Conservation (phyloP, 768 basidiomycete genomes). For the Hericium alpestre region DNA sequence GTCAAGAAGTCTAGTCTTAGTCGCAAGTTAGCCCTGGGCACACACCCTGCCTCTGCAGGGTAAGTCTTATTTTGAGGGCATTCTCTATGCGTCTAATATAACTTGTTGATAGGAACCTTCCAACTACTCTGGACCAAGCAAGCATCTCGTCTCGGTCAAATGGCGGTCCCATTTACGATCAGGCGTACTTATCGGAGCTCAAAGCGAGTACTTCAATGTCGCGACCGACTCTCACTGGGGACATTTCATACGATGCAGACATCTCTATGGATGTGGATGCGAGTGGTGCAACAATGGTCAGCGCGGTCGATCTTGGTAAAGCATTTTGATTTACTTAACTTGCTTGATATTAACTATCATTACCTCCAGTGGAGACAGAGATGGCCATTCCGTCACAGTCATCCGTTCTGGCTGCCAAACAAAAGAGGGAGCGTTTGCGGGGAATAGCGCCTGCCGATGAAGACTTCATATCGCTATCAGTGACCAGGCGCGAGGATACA, state of each 20-base stretch:
- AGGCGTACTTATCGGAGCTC: slow-evolving; percentile 63
- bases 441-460: slow-evolving; percentile 36
- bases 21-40: slow-evolving; percentile 47
- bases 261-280: slow-evolving; percentile 36
- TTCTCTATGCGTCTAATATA: neutral
- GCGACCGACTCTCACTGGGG: slow-evolving; percentile 32
- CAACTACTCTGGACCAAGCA: slow-evolving; percentile 4
- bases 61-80: slow-evolving; percentile 3
- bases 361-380: slow-evolving; percentile 25
- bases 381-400: slow-evolving; percentile 59
- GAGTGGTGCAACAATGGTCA: slow-evolving; percentile 7
- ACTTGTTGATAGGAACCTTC: neutral
- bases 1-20: slow-evolving; percentile 76
- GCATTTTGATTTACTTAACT: neutral
- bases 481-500: slow-evolving; percentile 43
- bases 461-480: slow-evolving; percentile 72
- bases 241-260: slow-evolving; percentile 36
- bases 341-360: neutral
- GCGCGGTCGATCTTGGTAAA: slow-evolving; percentile 3
- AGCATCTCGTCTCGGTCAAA: slow-evolving; percentile 23
- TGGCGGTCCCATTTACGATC: slow-evolving; percentile 55
- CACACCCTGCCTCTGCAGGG: slow-evolving; percentile 31
- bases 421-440: slow-evolving; percentile 62
- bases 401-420: slow-evolving; percentile 61
- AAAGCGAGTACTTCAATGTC: slow-evolving; percentile 64